Percentiles rank a stretch among this genome's conserved stretches.
These are phyloP conservation scores for Dillenia suffruticosa DNA, from an alignment of 164 flowering plant species.

Conservation along the genomic window DNA sequence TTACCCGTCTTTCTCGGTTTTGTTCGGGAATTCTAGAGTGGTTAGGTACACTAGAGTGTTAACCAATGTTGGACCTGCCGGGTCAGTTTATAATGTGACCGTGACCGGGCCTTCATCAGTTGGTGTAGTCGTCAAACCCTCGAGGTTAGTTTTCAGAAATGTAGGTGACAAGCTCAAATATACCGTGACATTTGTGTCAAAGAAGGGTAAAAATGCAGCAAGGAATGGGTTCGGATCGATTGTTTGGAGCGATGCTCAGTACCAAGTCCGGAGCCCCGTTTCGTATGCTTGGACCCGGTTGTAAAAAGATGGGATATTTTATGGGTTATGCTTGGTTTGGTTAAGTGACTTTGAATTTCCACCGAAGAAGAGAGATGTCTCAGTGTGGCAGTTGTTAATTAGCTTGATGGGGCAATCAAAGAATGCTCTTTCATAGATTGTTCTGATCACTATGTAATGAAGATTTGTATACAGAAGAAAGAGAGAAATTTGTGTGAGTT, in stretches of 20 bases:
- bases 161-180: slow-evolving; percentile 64
- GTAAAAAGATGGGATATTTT: not conserved
- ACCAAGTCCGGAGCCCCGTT: slow-evolving; percentile 71
- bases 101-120: slow-evolving; percentile 43
- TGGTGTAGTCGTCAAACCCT: slow-evolving; percentile 51
- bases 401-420: too few relatives aligned
- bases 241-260: slow-evolving; percentile 47
- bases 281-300: slow-evolving; percentile 56
- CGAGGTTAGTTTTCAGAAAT: slow-evolving; percentile 42
- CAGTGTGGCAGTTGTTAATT: too few relatives aligned
- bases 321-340: not conserved
- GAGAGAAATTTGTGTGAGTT: too few relatives aligned
- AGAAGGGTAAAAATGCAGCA: slow-evolving; percentile 14
- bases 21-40: slow-evolving; percentile 39
- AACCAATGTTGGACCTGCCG: slow-evolving; percentile 70
- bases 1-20: slow-evolving; percentile 80
- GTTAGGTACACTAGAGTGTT: slow-evolving; percentile 57
- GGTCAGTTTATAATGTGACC: slow-evolving; percentile 39
- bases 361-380: too few relatives aligned
- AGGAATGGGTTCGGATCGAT: slow-evolving; percentile 53
- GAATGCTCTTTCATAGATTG: too few relatives aligned
- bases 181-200: slow-evolving; percentile 59
- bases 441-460: too few relatives aligned
- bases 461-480: too few relatives aligned
- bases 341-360: not conserved